Conservation (phyloP, 768 basidiomycete genomes). For the Lentinula guzmanii region DNA sequence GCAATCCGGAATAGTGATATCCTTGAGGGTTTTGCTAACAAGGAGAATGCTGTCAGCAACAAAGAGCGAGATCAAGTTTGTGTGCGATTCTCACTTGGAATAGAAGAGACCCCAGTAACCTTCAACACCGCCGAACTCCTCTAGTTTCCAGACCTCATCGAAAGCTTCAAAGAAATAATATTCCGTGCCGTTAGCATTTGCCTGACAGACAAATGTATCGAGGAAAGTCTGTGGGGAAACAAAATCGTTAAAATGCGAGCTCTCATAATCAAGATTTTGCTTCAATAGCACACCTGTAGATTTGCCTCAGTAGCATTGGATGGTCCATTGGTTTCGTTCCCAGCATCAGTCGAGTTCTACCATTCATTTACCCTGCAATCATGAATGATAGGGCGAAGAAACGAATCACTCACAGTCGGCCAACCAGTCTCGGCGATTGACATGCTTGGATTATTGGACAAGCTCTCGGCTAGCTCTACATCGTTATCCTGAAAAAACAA, state of each 20-base stretch:
- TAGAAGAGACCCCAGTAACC: slow-evolving; percentile 54
- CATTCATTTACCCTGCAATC: not conserved
- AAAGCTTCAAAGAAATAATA: slow-evolving; percentile 89
- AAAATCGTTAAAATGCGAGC: not conserved
- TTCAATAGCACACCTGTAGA: slow-evolving; percentile 38
- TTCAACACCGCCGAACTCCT: slow-evolving; percentile 74
- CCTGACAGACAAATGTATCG: slow-evolving; percentile 81
- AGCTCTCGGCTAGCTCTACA: slow-evolving; percentile 41
- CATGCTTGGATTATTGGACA: slow-evolving; percentile 72
- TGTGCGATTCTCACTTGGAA: not conserved
- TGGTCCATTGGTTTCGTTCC: slow-evolving; percentile 60
- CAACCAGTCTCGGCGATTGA: slow-evolving; percentile 84
- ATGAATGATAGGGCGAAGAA: not conserved
- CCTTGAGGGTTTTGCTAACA: slow-evolving; percentile 1
- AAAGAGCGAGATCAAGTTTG: not conserved
- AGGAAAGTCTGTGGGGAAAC: slow-evolving; percentile 57
- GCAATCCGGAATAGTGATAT: slow-evolving; percentile 5
- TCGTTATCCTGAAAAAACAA: slow-evolving; percentile 68
- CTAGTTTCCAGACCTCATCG: slow-evolving; percentile 36
- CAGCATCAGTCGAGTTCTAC: slow-evolving; percentile 54
- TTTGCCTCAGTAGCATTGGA: slow-evolving; percentile 55
- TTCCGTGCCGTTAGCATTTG: slow-evolving; percentile 72
- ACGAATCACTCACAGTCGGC: not conserved
- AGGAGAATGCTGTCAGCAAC: not conserved
- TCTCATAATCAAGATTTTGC: too few species aligned